Evolutionary conservation across 768 basidiomycete species (phyloP), one percentile per base, ranked within the genome.

Genomic region (Dacryopinax primogenitus): DNA sequence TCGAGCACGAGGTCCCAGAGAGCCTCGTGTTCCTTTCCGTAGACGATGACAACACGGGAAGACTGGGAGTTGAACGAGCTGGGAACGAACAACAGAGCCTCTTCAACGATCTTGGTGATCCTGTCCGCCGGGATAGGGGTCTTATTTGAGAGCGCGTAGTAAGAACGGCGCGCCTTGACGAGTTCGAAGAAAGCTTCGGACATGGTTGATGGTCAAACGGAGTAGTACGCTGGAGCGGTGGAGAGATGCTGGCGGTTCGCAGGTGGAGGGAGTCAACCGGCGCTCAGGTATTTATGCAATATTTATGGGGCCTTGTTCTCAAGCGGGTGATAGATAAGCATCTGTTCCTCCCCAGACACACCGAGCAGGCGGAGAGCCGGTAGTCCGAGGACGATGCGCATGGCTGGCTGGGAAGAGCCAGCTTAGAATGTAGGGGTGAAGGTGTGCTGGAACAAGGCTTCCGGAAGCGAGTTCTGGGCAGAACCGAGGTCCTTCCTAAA

Each of bases 21-120:
- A 65, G 71, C 63, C 21, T 70, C 51, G 68, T 73, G 70, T 37
- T 71, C 65, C 4, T 68, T 65, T 32, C 74, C 74, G 36, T 74
- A 73, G 21, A 74, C 63, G 39, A 77, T 64, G 61, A 76, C 67
- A 2, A 71, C 76, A 34, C 76, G 68, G 1, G 73, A 68, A 21
- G 73, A 69, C 66, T 77, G 76, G 44, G 71, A 72, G 72, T 77
- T 77, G 71, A 75, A 75, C 23, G 70, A 68, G 30, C 70, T 72
- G 26, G 51, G 75, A n/a, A 72, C 68, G 67, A 71, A 70, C 66
- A 74, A 71, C 67, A 75, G 71, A 6, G 72, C 69, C 32, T 70
- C 66, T 61, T 74, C 65, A 37, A 76, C 72, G 63, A 76, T 63
- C 26, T 70, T 69, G 41, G 70, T 41, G 68, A 77, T 69, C 62